phyloP scores from a whole-genome alignment of 208 protist species.

The Jaenimonas drosophilae region DNA sequence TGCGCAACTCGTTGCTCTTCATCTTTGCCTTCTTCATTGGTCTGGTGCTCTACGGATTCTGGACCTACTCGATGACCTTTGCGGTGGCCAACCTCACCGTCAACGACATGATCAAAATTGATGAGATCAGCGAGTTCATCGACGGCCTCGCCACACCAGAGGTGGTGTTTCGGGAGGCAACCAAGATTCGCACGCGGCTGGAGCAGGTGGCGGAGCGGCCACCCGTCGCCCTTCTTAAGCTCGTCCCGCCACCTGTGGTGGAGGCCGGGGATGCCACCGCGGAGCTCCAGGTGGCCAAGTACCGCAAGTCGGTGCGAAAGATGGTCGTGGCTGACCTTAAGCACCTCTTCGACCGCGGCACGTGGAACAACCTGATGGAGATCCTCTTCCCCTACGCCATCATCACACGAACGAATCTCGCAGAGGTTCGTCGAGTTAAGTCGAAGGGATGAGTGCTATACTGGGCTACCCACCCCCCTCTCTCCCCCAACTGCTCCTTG shows the following conservation, averaged over 20 bases:
- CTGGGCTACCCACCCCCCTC: neutral
- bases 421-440: neutral
- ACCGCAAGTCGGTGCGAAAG: slow-evolving; percentile 49
- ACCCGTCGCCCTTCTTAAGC: slow-evolving; percentile 21
- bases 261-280: slow-evolving; percentile 29
- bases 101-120: slow-evolving; percentile 87
- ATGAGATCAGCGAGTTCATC: slow-evolving; percentile 56
- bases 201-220: slow-evolving; percentile 39
- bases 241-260: slow-evolving; percentile 33
- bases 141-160: slow-evolving; percentile 29
- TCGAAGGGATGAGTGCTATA: neutral
- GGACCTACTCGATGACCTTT: slow-evolving; percentile 75
- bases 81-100: slow-evolving; percentile 67
- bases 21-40: slow-evolving; percentile 69
- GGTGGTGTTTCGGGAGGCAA: slow-evolving; percentile 55
- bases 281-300: slow-evolving; percentile 29
- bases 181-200: slow-evolving; percentile 32
- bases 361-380: slow-evolving; percentile 63
- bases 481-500: neutral
- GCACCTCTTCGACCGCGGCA: slow-evolving; percentile 66
- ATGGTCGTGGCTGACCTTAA: slow-evolving; percentile 39
- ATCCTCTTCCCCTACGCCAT: slow-evolving; percentile 59
- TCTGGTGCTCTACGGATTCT: slow-evolving; percentile 71
- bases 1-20: slow-evolving; percentile 44
- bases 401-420: slow-evolving; percentile 11